Base-by-base conservation (phyloP, 1,284 basidiomycete genomes). In the Leccinum ponderosum region DNA sequence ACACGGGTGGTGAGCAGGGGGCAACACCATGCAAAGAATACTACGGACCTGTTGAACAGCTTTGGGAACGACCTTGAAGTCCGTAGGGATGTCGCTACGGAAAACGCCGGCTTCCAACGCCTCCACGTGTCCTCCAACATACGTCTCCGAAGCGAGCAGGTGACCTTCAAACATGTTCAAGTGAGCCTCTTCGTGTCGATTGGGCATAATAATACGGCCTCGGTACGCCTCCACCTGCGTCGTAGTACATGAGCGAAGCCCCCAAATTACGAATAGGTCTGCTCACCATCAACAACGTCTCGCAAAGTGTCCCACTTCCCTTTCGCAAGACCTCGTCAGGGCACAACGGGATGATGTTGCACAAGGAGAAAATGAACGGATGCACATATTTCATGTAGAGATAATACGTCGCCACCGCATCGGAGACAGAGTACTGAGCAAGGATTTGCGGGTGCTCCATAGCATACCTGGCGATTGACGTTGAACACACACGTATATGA, bases 351-450 rank as follows among this genome's bases (percentile, higher is more conserved):
- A 99, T 99, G 75, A 99, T 99, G 81, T 98, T 99, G 80, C 97
- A 99, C 37, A 99, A 81, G 27, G 97, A 99, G 80, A 99, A 99
- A 70, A 99, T 95, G 84, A 99, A 99, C 0, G 97, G 97, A 72
- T 99, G 96, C 11, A 99, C 96, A 73, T 99, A 99, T 94, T 99
- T 99, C 97, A 99, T 99, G 81, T 99, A 99, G 53, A 99, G 85
- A 75, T 99, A 99, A 76, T 99, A 99, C 1, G 97, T 99, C 22
- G 97, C 97, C 4, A 99, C 97, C 1, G 97, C 97, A 83, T 99
- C 97, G 74, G 97, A 99, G 29, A 99, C 97, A 68, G 97, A 99
- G 77, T 99, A 99, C 71, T 97, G 93, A 0, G 97, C 97, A 11
- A 99, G 87, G 2, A 89, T 80, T 73, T 99, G 96, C 0, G 97